phyloP scores from a whole-genome alignment of 2,329 filamentous ascomycete species.

The Botrytis porri region DNA sequence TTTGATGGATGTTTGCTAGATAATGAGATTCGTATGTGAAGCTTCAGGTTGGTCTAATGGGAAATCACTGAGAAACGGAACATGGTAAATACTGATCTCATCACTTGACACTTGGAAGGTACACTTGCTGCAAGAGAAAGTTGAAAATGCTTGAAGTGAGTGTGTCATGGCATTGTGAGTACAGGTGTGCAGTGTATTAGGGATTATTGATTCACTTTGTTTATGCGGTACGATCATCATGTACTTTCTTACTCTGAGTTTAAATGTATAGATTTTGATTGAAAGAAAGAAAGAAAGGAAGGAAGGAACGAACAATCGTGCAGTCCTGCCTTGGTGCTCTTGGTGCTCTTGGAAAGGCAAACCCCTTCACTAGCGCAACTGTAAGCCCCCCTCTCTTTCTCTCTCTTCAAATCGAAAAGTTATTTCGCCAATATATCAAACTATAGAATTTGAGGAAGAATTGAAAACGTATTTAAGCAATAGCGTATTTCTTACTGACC shows the following conservation, averaged over 20 bases:
- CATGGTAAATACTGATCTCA: too few relatives aligned
- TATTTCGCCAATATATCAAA: neutral
- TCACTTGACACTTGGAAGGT: neutral
- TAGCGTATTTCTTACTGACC: neutral
- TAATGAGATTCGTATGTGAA: neutral
- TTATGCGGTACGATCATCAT: neutral
- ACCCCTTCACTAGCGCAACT: neutral
- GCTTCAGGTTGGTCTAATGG: too few relatives aligned
- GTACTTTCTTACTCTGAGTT: fast-evolving
- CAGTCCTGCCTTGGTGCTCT: neutral
- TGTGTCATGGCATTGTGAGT: neutral
- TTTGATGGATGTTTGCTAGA: neutral
- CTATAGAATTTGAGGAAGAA: neutral
- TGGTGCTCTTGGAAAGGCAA: neutral
- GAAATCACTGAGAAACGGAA: neutral
- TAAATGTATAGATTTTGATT: neutral
- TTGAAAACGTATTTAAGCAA: too few relatives aligned
- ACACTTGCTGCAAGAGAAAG: neutral
- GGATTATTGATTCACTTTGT: neutral
- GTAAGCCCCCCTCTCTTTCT: neutral
- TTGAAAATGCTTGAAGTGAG: neutral
- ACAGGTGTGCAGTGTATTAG: neutral
- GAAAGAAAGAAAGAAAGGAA: neutral
- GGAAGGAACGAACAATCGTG: neutral
- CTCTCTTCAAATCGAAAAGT: neutral